Evolutionary conservation across 441 rosid genomes (phyloP).

Genomic region (Mallotus repandus): DNA sequence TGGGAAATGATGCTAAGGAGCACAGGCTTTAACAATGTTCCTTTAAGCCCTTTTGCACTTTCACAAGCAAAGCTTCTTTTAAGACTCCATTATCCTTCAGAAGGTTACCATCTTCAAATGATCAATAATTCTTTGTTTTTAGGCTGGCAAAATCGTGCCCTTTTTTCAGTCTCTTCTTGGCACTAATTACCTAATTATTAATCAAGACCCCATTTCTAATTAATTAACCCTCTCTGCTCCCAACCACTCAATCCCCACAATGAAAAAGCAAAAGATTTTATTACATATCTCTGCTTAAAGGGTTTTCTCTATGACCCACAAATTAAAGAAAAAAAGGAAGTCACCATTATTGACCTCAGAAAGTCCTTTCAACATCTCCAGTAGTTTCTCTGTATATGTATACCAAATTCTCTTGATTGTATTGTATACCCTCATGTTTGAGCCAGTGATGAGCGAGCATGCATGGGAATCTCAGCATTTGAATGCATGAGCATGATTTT

Average conservation of each 20-base stretch:
- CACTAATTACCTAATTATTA: slow-evolving; percentile 35
- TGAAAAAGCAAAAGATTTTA: background rate
- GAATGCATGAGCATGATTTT: slow-evolving; percentile 18
- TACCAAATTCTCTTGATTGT: background rate
- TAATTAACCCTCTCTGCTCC: background rate
- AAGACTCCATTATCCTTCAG: slow-evolving; percentile 91
- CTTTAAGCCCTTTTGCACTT: slow-evolving; percentile 72
- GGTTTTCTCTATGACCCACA: background rate
- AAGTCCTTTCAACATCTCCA: slow-evolving; percentile 2
- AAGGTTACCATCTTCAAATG: slow-evolving; percentile 77
- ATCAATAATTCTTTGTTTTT: slow-evolving; percentile 59
- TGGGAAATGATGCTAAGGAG: slow-evolving; percentile 75
- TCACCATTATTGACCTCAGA: background rate
- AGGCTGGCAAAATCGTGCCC: slow-evolving; percentile 83
- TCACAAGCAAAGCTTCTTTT: slow-evolving; percentile 92
- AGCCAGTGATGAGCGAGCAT: background rate
- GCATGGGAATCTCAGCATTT: background rate
- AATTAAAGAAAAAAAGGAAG: background rate
- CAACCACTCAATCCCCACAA: slow-evolving; percentile 5
- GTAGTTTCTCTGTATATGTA: background rate
- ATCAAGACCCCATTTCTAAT: background rate
- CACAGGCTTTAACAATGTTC: slow-evolving; percentile 60
- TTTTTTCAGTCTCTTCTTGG: slow-evolving; percentile 95
- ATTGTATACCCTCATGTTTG: background rate
- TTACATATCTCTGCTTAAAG: background rate